Conservation (phyloP, 306 rosid species). For the Cotoneaster glaucophyllus region DNA sequence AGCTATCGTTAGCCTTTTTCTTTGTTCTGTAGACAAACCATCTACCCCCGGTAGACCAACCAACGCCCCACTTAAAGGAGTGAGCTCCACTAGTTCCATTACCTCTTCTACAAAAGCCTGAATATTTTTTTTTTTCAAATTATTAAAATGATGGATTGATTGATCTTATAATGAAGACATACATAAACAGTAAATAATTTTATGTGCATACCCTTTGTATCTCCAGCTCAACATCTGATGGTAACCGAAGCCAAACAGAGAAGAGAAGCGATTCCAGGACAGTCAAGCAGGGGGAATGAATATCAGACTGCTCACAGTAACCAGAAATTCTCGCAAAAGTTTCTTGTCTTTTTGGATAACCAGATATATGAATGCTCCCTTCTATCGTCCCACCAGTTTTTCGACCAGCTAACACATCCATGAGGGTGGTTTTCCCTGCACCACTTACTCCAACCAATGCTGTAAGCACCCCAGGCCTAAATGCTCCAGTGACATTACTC, state of each 20-base stretch:
- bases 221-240: constrained; percentile 71
- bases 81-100: constrained; percentile 97
- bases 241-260: constrained; percentile 92
- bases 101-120: constrained; percentile 96
- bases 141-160: constrained; percentile 15
- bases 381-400: constrained; percentile 87
- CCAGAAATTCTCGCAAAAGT: constrained; percentile 96
- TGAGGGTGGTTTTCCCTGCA: constrained; percentile 96
- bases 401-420: constrained; percentile 97
- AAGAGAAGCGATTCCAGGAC: constrained; percentile 80
- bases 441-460: constrained; percentile 97
- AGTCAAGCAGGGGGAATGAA: constrained; percentile 94
- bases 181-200: constrained; percentile 4
- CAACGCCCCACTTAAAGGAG: constrained; percentile 68
- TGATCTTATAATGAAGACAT: constrained; percentile 1
- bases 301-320: constrained; percentile 94
- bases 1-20: constrained; percentile 89
- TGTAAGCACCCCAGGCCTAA: constrained; percentile 89
- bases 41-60: constrained; percentile 91
- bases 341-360: constrained; percentile 85
- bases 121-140: background rate
- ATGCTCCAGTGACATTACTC: constrained; percentile 78
- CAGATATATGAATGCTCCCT: constrained; percentile 73
- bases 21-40: constrained; percentile 92
- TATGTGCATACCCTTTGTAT: constrained; percentile 58